Conservation (phyloP, 179 eudicot species). For the Spinacia oleracea region DNA sequence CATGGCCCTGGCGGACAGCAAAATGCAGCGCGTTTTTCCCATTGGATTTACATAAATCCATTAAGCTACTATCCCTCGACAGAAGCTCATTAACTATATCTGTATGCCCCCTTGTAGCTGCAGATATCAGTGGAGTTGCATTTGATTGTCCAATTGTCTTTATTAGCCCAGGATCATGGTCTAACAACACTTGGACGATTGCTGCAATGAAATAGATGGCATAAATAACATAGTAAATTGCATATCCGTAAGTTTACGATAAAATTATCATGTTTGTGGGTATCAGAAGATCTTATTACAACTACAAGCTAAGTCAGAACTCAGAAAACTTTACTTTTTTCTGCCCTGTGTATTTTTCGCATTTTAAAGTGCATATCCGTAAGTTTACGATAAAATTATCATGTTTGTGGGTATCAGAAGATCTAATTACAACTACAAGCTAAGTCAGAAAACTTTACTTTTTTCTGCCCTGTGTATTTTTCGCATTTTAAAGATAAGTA, state of each 20-base stretch:
- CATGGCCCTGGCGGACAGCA: constrained; percentile 72
- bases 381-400: background rate
- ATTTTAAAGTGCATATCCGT: background rate
- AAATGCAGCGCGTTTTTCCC: constrained; percentile 74
- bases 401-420: background rate
- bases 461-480: background rate
- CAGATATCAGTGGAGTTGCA: constrained; percentile 67
- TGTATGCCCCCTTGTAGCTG: constrained; percentile 67
- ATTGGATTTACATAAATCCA: constrained; percentile 52
- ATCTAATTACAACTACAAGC: background rate
- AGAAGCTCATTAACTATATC: constrained; percentile 56
- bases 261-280: background rate
- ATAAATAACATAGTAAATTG: constrained; percentile 15
- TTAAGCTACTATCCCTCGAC: constrained; percentile 50
- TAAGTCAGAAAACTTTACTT: background rate
- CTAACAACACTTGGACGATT: constrained; percentile 58
- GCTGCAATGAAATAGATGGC: constrained; percentile 38
- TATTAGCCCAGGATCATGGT: constrained; percentile 55
- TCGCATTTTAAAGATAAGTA: background rate
- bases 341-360: background rate
- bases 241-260: background rate
- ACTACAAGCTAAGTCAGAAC: background rate
- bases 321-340: background rate
- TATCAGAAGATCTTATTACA: background rate
- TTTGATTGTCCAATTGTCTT: constrained; percentile 57